Evolutionary conservation across 345 rosid species (phyloP).

Genomic region (Psidium friedrichsthalianum): DNA sequence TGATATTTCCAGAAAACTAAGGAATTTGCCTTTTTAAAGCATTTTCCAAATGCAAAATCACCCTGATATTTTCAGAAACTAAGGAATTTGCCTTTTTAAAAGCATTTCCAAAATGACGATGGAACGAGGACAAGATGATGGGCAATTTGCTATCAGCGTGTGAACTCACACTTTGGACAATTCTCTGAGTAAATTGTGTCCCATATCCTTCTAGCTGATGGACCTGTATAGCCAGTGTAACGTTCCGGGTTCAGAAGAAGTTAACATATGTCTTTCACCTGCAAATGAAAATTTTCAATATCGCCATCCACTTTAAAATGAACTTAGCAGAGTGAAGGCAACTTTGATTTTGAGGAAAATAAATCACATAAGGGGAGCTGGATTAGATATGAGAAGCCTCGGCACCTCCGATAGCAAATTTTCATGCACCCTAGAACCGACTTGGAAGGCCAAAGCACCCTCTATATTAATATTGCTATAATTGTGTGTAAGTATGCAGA

Average conservation of each 20-base stretch:
- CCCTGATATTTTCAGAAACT: neutral
- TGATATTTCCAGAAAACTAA: neutral
- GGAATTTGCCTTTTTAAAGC: neutral
- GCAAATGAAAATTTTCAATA: slow-evolving; percentile 4
- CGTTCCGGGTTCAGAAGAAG: slow-evolving; percentile 82
- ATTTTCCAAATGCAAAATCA: neutral
- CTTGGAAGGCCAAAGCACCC: neutral
- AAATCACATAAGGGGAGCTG: neutral
- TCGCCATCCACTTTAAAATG: neutral
- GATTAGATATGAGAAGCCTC: neutral
- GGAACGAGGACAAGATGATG: neutral
- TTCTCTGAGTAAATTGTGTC: slow-evolving; percentile 89
- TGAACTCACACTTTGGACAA: slow-evolving; percentile 74
- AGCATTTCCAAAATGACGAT: neutral
- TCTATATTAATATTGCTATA: neutral
- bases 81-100: neutral
- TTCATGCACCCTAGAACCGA: neutral
- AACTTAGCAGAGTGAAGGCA: neutral
- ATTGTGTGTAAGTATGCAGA: neutral
- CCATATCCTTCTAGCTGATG: slow-evolving; percentile 96
- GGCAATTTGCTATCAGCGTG: neutral
- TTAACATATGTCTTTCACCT: slow-evolving; percentile 92
- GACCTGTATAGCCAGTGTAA: slow-evolving; percentile 75
- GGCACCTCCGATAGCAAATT: neutral
- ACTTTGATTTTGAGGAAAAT: neutral